phyloP scores from a whole-genome alignment of 306 rosid genomes.

The Inga leiocalycina region DNA sequence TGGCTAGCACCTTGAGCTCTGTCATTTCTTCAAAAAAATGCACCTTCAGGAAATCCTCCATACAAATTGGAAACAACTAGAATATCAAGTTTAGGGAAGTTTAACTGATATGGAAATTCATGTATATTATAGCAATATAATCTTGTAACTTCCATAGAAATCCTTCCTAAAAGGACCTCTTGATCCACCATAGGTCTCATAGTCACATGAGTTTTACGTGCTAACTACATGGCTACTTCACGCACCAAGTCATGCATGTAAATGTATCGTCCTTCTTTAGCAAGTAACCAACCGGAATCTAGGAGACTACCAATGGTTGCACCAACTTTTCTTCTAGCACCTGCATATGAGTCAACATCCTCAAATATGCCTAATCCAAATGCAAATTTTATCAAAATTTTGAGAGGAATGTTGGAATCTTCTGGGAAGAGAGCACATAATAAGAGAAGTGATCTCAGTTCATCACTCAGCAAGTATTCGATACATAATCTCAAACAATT shows the following conservation, averaged over 20 bases:
- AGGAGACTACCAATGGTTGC: neutral
- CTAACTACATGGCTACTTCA: neutral
- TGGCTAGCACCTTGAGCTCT: neutral
- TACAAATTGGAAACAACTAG: neutral
- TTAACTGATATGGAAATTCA: neutral
- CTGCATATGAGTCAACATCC: neutral
- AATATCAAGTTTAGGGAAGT: neutral
- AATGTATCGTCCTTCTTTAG: neutral
- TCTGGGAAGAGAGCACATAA: too few relatives aligned
- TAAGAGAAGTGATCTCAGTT: too few relatives aligned
- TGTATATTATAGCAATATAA: neutral
- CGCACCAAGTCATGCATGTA: neutral
- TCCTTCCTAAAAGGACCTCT: neutral
- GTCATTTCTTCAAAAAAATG: neutral
- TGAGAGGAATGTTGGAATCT: too few relatives aligned
- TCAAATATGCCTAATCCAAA: neutral
- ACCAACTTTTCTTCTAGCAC: neutral
- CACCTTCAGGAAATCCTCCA: rapidly evolving
- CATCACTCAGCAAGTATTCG: too few relatives aligned
- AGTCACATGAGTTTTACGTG: neutral
- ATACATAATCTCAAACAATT: too few relatives aligned
- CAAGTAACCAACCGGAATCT: neutral
- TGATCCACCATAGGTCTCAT: neutral
- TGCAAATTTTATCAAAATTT: too few relatives aligned
- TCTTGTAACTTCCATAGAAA: too few relatives aligned